A percentile compares a stretch with the other conserved stretches of the same genome.
These are phyloP conservation scores for Acanthamoeba divionensis DNA, from an alignment of 208 protist species.

Conservation along the genomic window DNA sequence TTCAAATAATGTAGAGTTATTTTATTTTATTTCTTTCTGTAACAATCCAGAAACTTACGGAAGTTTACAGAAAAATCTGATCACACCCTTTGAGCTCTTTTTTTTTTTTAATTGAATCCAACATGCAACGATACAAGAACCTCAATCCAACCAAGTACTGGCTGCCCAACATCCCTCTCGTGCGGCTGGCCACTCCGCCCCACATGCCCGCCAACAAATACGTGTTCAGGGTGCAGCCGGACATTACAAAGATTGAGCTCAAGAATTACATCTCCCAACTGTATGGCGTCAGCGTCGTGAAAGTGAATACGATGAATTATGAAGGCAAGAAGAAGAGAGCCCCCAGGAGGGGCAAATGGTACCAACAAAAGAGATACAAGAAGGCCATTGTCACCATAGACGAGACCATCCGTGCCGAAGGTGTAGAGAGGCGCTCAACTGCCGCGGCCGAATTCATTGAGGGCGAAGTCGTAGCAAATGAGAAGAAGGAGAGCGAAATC, in stretches of 20 bases:
- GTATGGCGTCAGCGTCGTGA: constrained; percentile 14
- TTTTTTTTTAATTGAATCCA: too few relatives aligned
- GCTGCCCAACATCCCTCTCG: constrained; percentile 46
- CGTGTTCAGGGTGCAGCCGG: constrained; percentile 43
- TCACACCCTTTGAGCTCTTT: too few relatives aligned
- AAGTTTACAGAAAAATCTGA: too few relatives aligned
- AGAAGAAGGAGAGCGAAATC: too few relatives aligned
- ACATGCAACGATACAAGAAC: constrained; percentile 16
- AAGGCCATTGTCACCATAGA: constrained; percentile 50
- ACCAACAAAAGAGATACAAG: constrained; percentile 7
- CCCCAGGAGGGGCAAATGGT: not conserved
- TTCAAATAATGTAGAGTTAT: too few relatives aligned
- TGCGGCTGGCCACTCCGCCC: not conserved
- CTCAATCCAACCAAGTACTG: constrained; percentile 39
- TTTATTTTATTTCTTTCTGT: too few relatives aligned
- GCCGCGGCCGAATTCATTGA: too few relatives aligned
- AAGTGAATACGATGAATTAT: constrained; percentile 56
- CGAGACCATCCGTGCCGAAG: not conserved
- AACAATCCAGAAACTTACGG: too few relatives aligned
- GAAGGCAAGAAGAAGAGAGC: constrained; percentile 37
- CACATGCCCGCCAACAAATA: constrained; percentile 35
- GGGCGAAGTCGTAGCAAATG: too few relatives aligned
- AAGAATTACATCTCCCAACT: constrained; percentile 49
- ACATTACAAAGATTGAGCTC: constrained; percentile 51
- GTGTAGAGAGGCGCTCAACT: too few relatives aligned